Evolutionary conservation across 208 protist species (phyloP), one percentile per base, ranked within the genome.

Genomic region (Lotmaria passim): DNA sequence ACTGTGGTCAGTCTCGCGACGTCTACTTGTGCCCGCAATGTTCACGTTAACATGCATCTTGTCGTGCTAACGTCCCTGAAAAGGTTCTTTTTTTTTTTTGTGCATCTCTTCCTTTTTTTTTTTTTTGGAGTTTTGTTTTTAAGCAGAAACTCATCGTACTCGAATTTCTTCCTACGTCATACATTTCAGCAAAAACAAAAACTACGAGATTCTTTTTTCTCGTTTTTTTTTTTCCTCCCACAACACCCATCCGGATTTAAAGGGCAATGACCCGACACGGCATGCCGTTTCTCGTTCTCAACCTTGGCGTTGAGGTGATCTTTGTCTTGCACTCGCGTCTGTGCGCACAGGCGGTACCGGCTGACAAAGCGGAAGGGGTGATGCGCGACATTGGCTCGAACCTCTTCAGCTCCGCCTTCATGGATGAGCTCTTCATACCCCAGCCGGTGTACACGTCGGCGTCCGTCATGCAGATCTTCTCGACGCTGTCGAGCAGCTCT

Each of bases 241-340:
- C 7, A 10, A 19, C 38, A 17, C 47, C 33, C 33, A 15, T 3
- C 39, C 4, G 34, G 21, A 59, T 24, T 52, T 28, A 58, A 24
- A 19, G 26, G 33, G 51, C 2, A 47, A 97, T 97, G 94, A 77
- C 82, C 10, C 31, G 69, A 14, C 66, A 85, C 80, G 77, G 74
- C 21, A 85, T 97, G 84, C 86, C 90, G 1, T 96, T 97, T 79
- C 69, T 96, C n/a, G 78, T 96, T 12, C 75, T 97, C 66, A 98
- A 98, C 69, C 83, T 93, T 57, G 91, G 92, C 3, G 84, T 83
- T n/a, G 95, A 98, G 79, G 97, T 98, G 94, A 75, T 98, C 10
- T 98, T 94, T 52, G 92, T 98, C 21, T 71, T 98, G 11, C 50
- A 97, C 55, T 85, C 90, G 33, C 89, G 96, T 8, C 85, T 98